Base-by-base conservation (phyloP, 108 stramenopile genomes). In the Skeletonema menzelii region DNA sequence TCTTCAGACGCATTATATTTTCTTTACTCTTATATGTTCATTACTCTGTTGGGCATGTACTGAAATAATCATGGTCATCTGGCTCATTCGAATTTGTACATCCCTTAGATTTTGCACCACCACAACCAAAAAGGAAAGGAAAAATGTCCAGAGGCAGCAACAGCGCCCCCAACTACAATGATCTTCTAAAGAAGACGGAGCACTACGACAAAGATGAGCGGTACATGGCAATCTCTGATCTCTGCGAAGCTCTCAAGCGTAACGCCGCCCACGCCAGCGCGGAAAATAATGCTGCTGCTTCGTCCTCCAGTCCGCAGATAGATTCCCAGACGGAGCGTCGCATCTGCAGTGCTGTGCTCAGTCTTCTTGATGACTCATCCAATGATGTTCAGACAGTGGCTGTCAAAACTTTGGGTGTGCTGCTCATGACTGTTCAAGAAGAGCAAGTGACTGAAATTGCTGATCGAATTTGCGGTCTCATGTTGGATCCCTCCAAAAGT, bases 171-270 rank as follows among this genome's bases (percentile, higher is more conserved):
- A 63, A 69, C 62, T 79, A 68, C 80, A 75, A 85, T 19, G 86
- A 85, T 5, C 82, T 93, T 31, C 80, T 94, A 67, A 85, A 90
- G 84, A 94, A 94, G 85, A 91, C 90, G 10, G 90, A 94, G 58
- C 93, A 94, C 66, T 84, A 80, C 32, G 66, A 76, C 75, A 80
- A 87, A 63, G 98, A 99, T 72, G 98, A 98, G 74, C 95, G 99
- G 14, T 99, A 97, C 84, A 99, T 99, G 99, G 99, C 99, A 31
- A 97, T 95, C 49, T 93, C 87, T 32, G 99, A 99, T 82, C 83
- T 99, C 31, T 97, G 97, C 77, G 92, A 90, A 44, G 86, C 94
- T 40, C 84, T 99, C 57, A 90, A 91, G 70, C 85, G 86, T 15
- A 79, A 84, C 55, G 75, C 85, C 47, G 66, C 80, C 66, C 81